A percentile compares a stretch with the other conserved stretches of the same genome.
phyloP scores from a whole-genome alignment of 202 grass and related monocot species.

The Panicum virgatum region DNA sequence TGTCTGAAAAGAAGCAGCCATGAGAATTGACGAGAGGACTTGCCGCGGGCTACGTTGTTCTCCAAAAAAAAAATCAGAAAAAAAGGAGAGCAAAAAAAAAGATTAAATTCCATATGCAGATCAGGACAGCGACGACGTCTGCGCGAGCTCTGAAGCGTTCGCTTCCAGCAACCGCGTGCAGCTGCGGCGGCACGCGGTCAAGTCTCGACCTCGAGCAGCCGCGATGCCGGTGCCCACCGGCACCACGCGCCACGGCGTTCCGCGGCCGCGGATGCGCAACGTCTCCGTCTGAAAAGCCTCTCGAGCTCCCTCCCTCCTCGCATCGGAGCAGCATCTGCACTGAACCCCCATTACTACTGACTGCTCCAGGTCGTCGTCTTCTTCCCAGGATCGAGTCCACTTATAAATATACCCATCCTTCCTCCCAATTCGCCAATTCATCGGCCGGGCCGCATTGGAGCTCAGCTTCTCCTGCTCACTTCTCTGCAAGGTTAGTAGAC shows the following conservation, averaged over 20 bases:
- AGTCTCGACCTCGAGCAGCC: neutral
- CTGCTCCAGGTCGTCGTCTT: neutral
- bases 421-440: neutral
- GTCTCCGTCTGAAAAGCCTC: conserved; percentile 8
- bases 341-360: no score
- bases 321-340: neutral
- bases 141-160: neutral
- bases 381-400: neutral
- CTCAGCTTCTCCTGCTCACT: neutral
- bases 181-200: conserved; percentile 23
- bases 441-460: neutral
- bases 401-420: neutral
- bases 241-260: neutral
- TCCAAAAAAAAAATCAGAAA: neutral
- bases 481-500: neutral
- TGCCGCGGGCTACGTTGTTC: no score
- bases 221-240: neutral
- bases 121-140: neutral
- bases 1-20: neutral
- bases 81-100: neutral
- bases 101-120: neutral
- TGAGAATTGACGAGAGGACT: neutral
- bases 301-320: neutral
- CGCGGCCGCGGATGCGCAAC: conserved; percentile 7
- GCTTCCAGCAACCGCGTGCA: no score